These are phyloP conservation scores for Farysia itapuensis DNA, from an alignment of 1,284 basidiomycete species.

Conservation along the genomic window DNA sequence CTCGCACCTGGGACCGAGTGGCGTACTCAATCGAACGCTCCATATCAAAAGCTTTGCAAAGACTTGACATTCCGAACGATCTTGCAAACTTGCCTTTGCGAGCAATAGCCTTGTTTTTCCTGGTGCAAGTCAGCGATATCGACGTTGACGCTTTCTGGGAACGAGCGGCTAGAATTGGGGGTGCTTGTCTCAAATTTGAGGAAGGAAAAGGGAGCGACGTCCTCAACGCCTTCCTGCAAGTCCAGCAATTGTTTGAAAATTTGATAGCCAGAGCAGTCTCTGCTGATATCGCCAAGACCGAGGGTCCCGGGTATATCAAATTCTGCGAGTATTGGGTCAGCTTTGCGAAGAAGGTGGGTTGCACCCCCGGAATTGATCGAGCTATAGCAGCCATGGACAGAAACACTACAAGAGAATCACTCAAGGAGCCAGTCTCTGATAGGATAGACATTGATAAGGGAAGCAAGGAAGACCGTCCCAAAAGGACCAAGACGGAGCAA, in stretches of 20 bases:
- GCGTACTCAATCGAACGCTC: slow-evolving; percentile 37
- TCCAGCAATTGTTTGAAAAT: not conserved
- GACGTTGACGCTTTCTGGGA: slow-evolving; percentile 47
- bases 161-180: slow-evolving; percentile 28
- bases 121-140: slow-evolving; percentile 30
- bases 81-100: slow-evolving; percentile 13
- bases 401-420: no score
- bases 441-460: no score
- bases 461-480: no score
- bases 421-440: no score
- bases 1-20: slow-evolving; percentile 24
- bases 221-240: slow-evolving; percentile 17
- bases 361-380: slow-evolving; percentile 16
- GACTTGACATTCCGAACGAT: slow-evolving; percentile 14
- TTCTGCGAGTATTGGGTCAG: slow-evolving; percentile 42
- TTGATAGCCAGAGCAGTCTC: not conserved
- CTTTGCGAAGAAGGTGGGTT: slow-evolving; percentile 27
- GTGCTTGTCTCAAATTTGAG: slow-evolving; percentile 12
- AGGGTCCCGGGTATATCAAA: slow-evolving; percentile 20
- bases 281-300: slow-evolving; percentile 2
- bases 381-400: slow-evolving; percentile 15
- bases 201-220: slow-evolving; percentile 14
- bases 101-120: slow-evolving; percentile 22
- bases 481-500: slow-evolving; percentile 6
- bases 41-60: slow-evolving; percentile 21